phyloP scores from a whole-genome alignment of 2,329 filamentous ascomycete genomes.

The Colletotrichum navitas region DNA sequence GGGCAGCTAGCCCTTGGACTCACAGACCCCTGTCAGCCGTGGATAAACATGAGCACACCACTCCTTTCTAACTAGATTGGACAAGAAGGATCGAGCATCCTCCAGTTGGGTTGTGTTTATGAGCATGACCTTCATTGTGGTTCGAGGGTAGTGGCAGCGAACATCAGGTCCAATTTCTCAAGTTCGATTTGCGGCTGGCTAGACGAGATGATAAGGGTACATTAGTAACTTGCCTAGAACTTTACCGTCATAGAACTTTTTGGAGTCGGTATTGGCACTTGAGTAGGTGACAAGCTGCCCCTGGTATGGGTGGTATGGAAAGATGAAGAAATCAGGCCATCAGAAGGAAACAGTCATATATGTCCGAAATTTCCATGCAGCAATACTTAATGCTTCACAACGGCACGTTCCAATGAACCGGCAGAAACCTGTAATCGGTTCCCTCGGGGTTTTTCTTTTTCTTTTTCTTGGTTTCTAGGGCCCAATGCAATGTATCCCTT shows the following conservation, averaged over 20 bases:
- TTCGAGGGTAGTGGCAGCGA: neutral
- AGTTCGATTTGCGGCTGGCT: neutral
- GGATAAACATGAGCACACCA: constrained; percentile 1
- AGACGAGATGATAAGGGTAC: neutral
- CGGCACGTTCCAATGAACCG: neutral
- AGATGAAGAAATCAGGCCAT: neutral
- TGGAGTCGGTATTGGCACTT: neutral
- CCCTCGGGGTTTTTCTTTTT: neutral
- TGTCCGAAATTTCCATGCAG: too few species aligned
- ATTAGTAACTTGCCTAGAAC: neutral
- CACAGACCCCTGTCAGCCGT: constrained; percentile 1
- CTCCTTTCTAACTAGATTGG: neutral
- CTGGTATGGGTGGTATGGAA: neutral
- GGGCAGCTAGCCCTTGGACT: neutral
- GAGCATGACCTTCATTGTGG: neutral
- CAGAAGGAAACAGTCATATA: neutral
- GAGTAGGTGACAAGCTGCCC: neutral
- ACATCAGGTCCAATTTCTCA: neutral
- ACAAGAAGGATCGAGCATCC: neutral
- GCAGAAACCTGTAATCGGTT: neutral
- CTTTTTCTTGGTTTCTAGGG: too few species aligned
- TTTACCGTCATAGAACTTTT: neutral
- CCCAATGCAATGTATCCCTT: too few species aligned
- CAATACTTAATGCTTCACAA: neutral
- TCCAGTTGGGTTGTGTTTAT: neutral